Percentiles rank a stretch among this genome's conserved stretches.
Conservation (phyloP, 345 rosid genomes). For the Brassica rapa region DNA sequence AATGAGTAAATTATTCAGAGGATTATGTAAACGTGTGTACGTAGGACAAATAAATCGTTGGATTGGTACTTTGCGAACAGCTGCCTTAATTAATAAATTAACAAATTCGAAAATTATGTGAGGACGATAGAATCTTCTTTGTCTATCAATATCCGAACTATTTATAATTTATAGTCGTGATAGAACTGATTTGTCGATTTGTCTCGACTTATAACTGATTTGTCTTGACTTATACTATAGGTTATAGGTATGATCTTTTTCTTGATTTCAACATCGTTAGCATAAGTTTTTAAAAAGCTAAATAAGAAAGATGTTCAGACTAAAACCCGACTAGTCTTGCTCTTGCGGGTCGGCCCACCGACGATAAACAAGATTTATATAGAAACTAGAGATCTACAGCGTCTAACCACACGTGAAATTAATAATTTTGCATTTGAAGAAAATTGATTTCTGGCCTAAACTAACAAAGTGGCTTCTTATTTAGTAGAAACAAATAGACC, state of each 20-base stretch:
- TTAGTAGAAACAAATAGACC: too few species aligned
- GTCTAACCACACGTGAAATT: too few species aligned
- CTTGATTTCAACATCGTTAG: conserved; percentile 15
- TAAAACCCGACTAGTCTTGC: too few species aligned
- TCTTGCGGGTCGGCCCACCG: too few species aligned
- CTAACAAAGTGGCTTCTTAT: too few species aligned
- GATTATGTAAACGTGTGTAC: conserved; percentile 14
- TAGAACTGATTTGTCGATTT: neutral
- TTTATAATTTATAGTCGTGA: neutral
- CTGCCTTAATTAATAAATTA: conserved; percentile 19
- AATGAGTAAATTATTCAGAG: neutral
- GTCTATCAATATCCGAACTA: conserved; percentile 7
- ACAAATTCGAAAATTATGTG: neutral
- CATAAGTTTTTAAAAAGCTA: neutral
- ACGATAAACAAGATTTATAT: too few species aligned
- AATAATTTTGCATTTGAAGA: too few species aligned
- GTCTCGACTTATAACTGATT: conserved; percentile 1
- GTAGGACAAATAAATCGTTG: conserved; percentile 38
- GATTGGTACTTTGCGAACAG: conserved; percentile 35
- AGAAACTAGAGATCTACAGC: too few species aligned
- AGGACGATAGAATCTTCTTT: conserved; percentile 1
- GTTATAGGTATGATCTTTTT: neutral
- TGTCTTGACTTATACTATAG: neutral
- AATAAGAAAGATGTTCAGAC: neutral
- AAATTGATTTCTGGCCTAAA: too few species aligned